These are phyloP conservation scores for Volvariella volvacea DNA, from an alignment of 1,284 basidiomycete species.

Conservation along the genomic window DNA sequence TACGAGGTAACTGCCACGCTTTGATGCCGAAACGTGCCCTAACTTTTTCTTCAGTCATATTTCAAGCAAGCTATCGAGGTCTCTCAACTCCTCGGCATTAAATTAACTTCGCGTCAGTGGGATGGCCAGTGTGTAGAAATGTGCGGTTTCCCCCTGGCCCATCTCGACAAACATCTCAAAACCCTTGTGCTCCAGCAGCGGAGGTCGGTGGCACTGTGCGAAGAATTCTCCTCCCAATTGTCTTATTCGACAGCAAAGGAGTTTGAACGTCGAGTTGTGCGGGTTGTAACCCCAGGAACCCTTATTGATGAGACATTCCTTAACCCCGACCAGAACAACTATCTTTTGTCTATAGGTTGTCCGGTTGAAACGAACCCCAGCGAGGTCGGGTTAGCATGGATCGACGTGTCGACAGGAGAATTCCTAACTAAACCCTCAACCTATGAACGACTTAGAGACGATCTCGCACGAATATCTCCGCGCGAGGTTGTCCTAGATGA, in stretches of 20 bases:
- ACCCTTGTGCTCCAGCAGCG: conserved; percentile 77
- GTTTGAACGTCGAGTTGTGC: conserved; percentile 73
- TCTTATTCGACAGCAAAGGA: conserved; percentile 39
- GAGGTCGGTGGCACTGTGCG: conserved; percentile 85
- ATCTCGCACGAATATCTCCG: conserved; percentile 78
- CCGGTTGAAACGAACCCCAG: conserved; percentile 7
- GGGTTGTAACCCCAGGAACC: conserved; percentile 89
- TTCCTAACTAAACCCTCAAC: conserved; percentile 72
- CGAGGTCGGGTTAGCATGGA: conserved; percentile 74
- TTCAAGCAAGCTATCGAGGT: conserved; percentile 86
- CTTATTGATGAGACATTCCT: conserved; percentile 87
- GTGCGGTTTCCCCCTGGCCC: conserved; percentile 87
- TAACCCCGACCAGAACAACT: conserved; percentile 82
- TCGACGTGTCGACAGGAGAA: conserved; percentile 93
- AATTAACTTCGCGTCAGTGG: conserved; percentile 71
- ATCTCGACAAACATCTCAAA: conserved; percentile 84
- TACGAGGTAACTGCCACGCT: conserved; percentile 57
- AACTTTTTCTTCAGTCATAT: conserved; percentile 62
- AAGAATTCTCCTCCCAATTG: conserved; percentile 62
- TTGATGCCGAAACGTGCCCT: conserved; percentile 5
- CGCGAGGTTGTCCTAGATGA: conserved; percentile 74
- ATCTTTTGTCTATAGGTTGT: conserved; percentile 64
- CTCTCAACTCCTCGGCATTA: conserved; percentile 73
- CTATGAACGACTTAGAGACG: conserved; percentile 62
- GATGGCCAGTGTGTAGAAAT: conserved; percentile 62